phyloP scores from a whole-genome alignment of 2,329 filamentous ascomycete species.

The Leptodontidium sp. region DNA sequence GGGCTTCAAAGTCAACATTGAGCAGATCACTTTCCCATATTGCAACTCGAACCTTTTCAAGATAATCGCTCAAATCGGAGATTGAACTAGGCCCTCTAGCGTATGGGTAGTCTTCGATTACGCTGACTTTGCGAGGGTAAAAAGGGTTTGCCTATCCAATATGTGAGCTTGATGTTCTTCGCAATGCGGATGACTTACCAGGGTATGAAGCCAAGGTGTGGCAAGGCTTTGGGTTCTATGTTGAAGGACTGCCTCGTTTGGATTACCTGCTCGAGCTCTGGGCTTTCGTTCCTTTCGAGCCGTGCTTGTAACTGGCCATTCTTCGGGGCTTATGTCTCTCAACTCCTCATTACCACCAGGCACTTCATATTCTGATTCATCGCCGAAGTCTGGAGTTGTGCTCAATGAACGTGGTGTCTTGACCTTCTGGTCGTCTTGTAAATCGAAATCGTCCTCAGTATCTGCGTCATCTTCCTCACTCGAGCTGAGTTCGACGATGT shows the following conservation, averaged over 20 bases:
- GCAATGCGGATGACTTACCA: neutral
- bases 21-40: neutral
- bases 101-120: neutral
- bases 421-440: neutral
- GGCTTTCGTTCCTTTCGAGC: neutral
- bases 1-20: neutral
- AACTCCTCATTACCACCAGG: neutral
- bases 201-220: neutral
- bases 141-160: neutral
- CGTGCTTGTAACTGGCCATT: neutral
- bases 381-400: neutral
- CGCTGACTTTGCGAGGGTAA: neutral
- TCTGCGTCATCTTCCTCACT: neutral
- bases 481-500: neutral
- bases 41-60: neutral
- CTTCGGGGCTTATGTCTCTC: neutral
- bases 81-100: neutral
- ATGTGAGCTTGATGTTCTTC: neutral
- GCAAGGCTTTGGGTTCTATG: neutral
- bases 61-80: neutral
- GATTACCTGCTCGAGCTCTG: neutral
- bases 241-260: neutral
- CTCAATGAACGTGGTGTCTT: neutral
- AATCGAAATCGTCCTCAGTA: neutral
- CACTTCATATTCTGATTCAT: constrained; percentile 2